Evolutionary conservation across 306 rosid genomes (phyloP), one percentile per base, ranked within the genome.

Genomic region (Cicer bijugum): DNA sequence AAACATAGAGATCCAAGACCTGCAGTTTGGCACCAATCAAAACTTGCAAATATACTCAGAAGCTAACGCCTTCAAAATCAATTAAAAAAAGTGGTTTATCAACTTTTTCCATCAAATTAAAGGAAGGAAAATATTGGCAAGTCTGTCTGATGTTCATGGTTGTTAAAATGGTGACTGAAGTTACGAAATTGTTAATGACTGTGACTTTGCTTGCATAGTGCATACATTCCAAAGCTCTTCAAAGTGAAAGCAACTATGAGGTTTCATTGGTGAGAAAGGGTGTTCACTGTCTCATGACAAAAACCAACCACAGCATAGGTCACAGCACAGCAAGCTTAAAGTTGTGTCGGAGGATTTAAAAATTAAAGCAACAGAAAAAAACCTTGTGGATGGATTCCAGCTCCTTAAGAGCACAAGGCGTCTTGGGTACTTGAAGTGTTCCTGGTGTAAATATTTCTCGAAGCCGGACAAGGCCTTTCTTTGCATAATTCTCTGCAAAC

Each of bases 341-440:
- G 11, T 6, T 10, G 38, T 42, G 53, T 16, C 6, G 1, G 15
- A 9, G 48, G 69, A 39, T 63, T 42, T 7, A 52, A 15, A 43
- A 48, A 47, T 28, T 16, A 35, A 60, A 57, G 9, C 10, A 44
- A 6, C 14, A 8, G 48, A 7, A 57, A 20, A 28, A 72, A 53
- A 94, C 98, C 96, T 94, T 94, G 92, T 91, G 95, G 78, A 94
- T 79, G 75, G 97, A 91, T 86, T 94, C 99, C 70, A 94, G 96
- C 40, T 94, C 97, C 87, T 87, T 75, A 55, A 94, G 90, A 43
- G 88, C 95, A 78, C 85, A 57, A 23, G 81, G 91, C 8, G 96
- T 84, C 78, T 86, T 72, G 57, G 97, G 99, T 79, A 94, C 90
- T 78, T 78, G 57, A 14, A 94, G 91, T 28, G 91, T 81, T 45